Evolutionary conservation across 108 stramenopile species (phyloP).

Genomic region (Nitzschia sp.): DNA sequence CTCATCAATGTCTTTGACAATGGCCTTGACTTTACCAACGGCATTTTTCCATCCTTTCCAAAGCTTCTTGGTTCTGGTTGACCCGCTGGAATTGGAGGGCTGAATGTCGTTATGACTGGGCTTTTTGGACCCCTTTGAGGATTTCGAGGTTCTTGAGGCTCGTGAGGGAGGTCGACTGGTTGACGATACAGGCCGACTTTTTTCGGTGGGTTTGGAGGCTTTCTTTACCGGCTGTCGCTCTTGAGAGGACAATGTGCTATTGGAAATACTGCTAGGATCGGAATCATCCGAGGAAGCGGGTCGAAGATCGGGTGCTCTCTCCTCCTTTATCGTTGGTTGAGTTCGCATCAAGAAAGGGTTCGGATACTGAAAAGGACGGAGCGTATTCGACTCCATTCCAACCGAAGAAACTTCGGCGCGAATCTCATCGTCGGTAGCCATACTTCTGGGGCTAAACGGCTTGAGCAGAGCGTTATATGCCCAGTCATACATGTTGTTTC

Average conservation of each 20-base stretch:
- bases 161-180: no score
- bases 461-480: neutral
- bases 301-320: no score
- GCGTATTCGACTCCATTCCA: conserved; percentile 21
- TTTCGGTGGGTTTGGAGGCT: neutral
- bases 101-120: no score
- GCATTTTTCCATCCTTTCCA: conserved; percentile 18
- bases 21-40: conserved; percentile 20
- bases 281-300: no score
- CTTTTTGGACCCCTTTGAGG: no score
- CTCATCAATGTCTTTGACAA: conserved; percentile 31
- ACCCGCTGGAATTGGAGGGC: conserved; percentile 1
- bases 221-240: neutral
- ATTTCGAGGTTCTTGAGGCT: no score
- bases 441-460: conserved; percentile 16
- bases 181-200: neutral
- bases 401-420: conserved; percentile 27
- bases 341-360: conserved; percentile 10
- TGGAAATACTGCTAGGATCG: neutral
- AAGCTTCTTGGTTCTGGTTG: conserved; percentile 18
- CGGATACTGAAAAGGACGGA: conserved; percentile 6
- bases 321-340: conserved; percentile 6
- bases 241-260: neutral
- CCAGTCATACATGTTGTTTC: neutral
- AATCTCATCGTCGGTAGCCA: conserved; percentile 22